Evolutionary conservation across 768 basidiomycete species (phyloP).

Genomic region (Dioszegia crocea): DNA sequence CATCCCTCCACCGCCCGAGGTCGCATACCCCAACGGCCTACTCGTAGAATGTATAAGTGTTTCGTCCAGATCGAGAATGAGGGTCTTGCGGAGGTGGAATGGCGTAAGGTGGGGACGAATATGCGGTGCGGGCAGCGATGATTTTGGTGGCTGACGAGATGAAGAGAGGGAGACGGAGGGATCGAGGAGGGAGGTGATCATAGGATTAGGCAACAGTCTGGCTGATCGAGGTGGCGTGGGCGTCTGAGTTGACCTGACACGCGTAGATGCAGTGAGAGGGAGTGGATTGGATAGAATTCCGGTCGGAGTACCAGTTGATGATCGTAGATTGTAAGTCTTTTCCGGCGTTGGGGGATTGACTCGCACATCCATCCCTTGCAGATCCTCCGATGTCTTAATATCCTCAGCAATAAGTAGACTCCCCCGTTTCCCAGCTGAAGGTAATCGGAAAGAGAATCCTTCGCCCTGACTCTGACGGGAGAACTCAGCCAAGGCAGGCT

Average conservation of each 20-base stretch:
- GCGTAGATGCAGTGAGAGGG: background rate
- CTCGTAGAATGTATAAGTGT: conserved; percentile 97
- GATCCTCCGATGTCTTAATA: background rate
- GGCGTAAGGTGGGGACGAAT: conserved; percentile 58
- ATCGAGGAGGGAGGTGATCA: conserved; percentile 36
- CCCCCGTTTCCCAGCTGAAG: conserved; percentile 16
- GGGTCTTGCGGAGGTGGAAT: conserved; percentile 82
- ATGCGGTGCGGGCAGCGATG: background rate
- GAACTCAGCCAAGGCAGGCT: background rate
- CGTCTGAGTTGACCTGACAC: background rate
- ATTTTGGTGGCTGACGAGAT: background rate
- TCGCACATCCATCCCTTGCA: background rate
- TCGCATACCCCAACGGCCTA: conserved; percentile 55
- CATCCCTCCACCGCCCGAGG: conserved; percentile 53
- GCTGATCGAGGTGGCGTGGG: background rate
- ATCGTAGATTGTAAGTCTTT: conserved; percentile 10
- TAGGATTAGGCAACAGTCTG: conserved; percentile 35
- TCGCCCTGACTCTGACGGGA: background rate
- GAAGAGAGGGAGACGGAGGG: conserved; percentile 24
- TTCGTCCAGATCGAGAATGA: conserved; percentile 96
- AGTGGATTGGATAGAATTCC: conserved; percentile 37
- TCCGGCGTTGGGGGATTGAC: conserved; percentile 3
- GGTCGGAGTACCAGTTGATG: conserved; percentile 17
- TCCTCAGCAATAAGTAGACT: background rate
- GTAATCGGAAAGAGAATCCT: conserved; percentile 19